Evolutionary conservation across 345 rosid genomes (phyloP), one percentile per base, ranked within the genome.

Genomic region (Acer campestre): DNA sequence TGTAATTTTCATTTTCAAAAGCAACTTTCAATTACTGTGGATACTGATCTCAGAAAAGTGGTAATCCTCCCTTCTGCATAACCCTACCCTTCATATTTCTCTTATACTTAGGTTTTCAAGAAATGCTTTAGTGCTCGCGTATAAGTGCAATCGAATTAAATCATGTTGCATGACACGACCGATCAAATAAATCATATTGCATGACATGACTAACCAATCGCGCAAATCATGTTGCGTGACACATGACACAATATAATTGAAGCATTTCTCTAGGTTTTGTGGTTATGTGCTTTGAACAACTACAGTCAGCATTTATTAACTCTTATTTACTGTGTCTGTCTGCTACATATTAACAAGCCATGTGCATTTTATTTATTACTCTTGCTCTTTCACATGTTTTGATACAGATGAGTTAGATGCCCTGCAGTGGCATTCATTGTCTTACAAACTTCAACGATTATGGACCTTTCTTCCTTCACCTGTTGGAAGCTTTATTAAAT

Each of bases 341-440:
- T 27, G 10, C 71, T 68, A 35, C 82, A 55, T 67, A 48, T 68
- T 75, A 63, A 82, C 86, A 88, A 80, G 83, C 86, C 90, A 80
- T 87, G 85, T 79, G 85, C 86, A 79, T 13, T 5, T 56, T 73
- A 80, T 85, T 85, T 79, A 85, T 81, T 63, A 48, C 80, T 20
- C 70, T 78, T 80, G n/a, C 79, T 44, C n/a, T 62, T 78, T 68
- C 23, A 61, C 61, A 35, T 68, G 49, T 22, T 23, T 48, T 71
- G 82, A 78, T 62, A 49, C 56, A 62, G 80, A 51, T 64, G 38
- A 20, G 61, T 62, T 38, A 40, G 29, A 27, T 56, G 14, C 38
- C 27, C 38, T 71, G 40, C 49, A 49, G 61, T 61, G 49, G 61
- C 79, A 68, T 80, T 78, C 58, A 79, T 80, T 70, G 16, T 48